These are phyloP conservation scores for Pythium volutum DNA, from an alignment of 352 stramenopile species.

Conservation along the genomic window DNA sequence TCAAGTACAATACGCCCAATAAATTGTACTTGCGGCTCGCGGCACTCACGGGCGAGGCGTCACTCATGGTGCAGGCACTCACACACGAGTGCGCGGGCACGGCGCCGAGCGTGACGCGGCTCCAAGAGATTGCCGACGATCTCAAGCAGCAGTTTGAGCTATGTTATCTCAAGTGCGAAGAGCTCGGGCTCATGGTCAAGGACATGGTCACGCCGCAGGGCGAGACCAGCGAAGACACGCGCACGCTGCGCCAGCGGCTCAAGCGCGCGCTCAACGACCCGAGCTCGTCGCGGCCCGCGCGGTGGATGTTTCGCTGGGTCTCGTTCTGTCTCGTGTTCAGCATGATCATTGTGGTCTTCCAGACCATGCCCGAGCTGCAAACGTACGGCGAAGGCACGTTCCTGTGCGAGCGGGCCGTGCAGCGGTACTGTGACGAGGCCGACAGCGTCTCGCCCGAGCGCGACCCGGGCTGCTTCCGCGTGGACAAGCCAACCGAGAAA, in stretches of 20 bases:
- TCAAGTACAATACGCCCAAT: conserved; percentile 78
- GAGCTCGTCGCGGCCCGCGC: conserved; percentile 39
- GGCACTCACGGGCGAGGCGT: conserved; percentile 57
- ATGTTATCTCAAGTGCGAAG: conserved; percentile 50
- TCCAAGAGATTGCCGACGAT: conserved; percentile 55
- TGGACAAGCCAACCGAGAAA: conserved; percentile 30
- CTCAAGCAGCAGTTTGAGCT: conserved; percentile 45
- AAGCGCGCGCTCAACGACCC: conserved; percentile 40
- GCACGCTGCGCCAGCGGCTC: conserved; percentile 37
- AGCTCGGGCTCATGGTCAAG: conserved; percentile 54
- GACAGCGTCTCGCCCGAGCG: conserved; percentile 25
- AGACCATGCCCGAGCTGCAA: conserved; percentile 78
- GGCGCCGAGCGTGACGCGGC: conserved; percentile 38
- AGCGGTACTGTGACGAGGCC: conserved; percentile 45
- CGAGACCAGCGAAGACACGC: conserved; percentile 31
- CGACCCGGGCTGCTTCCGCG: conserved; percentile 64
- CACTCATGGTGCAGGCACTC: conserved; percentile 63
- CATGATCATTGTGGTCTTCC: conserved; percentile 74
- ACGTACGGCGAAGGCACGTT: conserved; percentile 60
- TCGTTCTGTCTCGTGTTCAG: conserved; percentile 63
- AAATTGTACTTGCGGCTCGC: conserved; percentile 60
- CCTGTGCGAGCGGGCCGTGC: conserved; percentile 56
- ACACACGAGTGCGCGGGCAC: conserved; percentile 32
- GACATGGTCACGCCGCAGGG: conserved; percentile 59
- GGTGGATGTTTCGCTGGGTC: conserved; percentile 50